phyloP scores from a whole-genome alignment of 805 yeast genomes.

The Wickerhamomyces bovis region DNA sequence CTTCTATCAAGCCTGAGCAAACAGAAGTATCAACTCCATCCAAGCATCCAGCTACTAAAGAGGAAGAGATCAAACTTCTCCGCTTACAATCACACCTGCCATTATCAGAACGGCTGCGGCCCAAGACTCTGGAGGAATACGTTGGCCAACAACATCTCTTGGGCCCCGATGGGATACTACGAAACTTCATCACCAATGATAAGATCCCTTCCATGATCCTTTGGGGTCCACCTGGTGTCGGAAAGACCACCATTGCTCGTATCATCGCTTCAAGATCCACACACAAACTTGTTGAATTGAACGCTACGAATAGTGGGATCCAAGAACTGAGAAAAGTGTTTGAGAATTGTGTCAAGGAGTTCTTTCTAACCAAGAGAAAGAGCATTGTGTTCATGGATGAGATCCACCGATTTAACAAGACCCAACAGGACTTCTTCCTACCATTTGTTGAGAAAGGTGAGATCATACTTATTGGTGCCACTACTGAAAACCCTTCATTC shows the following conservation, averaged over 20 bases:
- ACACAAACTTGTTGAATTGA: constrained; percentile 63
- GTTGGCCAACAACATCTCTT: constrained; percentile 84
- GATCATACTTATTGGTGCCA: constrained; percentile 86
- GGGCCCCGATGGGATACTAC: constrained; percentile 55
- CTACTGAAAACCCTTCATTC: constrained; percentile 90
- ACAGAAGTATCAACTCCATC: not conserved
- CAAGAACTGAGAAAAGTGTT: constrained; percentile 60
- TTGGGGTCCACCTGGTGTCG: constrained; percentile 96
- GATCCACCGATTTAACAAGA: constrained; percentile 78
- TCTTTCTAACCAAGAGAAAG: constrained; percentile 37
- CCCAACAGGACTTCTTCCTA: constrained; percentile 83
- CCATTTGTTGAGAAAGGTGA: constrained; percentile 83
- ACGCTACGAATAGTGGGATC: constrained; percentile 74
- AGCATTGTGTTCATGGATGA: constrained; percentile 87
- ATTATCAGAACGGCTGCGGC: constrained; percentile 80
- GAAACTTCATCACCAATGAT: constrained; percentile 56
- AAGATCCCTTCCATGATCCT: constrained; percentile 78
- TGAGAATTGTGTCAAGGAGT: constrained; percentile 33
- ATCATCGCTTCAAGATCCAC: constrained; percentile 29
- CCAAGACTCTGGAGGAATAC: constrained; percentile 57
- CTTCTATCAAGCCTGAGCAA: not conserved
- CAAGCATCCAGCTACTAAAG: constrained; percentile 4
- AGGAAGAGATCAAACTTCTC: constrained; percentile 15
- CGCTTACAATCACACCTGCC: constrained; percentile 29
- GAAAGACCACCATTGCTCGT: constrained; percentile 81